Conservation (phyloP, 768 basidiomycete species). For the Kwoniella sp. region DNA sequence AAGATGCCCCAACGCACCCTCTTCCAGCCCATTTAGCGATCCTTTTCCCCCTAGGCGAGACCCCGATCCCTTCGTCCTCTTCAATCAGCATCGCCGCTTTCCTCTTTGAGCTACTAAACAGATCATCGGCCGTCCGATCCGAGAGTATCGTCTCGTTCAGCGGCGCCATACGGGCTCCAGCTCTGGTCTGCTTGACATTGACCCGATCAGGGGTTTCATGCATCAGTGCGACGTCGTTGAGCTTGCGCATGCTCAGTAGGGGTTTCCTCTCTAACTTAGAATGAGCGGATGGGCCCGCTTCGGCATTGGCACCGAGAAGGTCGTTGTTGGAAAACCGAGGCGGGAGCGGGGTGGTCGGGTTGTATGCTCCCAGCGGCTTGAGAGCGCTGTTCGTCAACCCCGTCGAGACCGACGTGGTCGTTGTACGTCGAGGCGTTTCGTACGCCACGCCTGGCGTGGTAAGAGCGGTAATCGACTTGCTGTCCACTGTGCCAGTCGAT, state of each 20-base stretch:
- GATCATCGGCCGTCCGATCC: constrained; percentile 5
- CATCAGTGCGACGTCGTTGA: constrained; percentile 7
- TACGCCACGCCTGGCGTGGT: neutral
- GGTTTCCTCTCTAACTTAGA: too few relatives aligned
- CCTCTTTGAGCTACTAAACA: constrained; percentile 6
- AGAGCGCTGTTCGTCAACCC: neutral
- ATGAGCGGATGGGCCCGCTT: constrained; percentile 10
- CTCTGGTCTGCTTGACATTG: neutral
- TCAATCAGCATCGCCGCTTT: constrained; percentile 10
- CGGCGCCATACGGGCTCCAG: constrained; percentile 10
- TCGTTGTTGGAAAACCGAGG: neutral
- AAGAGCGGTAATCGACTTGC: neutral
- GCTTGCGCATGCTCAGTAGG: too few relatives aligned
- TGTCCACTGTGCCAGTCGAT: neutral
- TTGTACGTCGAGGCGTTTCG: constrained; percentile 5
- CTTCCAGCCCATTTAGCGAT: constrained; percentile 30
- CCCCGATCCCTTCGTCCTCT: constrained; percentile 44
- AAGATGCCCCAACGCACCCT: constrained; percentile 27
- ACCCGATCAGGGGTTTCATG: constrained; percentile 4
- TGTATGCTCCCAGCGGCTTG: constrained; percentile 6
- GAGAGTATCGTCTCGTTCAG: constrained; percentile 14
- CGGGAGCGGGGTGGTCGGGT: neutral
- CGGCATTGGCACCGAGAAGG: constrained; percentile 1
- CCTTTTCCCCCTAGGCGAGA: constrained; percentile 37
- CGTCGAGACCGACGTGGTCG: neutral